Evolutionary conservation across 2,329 filamentous ascomycete genomes (phyloP), one percentile per base, ranked within the genome.

Genomic region (Pseudopyricularia javanii): DNA sequence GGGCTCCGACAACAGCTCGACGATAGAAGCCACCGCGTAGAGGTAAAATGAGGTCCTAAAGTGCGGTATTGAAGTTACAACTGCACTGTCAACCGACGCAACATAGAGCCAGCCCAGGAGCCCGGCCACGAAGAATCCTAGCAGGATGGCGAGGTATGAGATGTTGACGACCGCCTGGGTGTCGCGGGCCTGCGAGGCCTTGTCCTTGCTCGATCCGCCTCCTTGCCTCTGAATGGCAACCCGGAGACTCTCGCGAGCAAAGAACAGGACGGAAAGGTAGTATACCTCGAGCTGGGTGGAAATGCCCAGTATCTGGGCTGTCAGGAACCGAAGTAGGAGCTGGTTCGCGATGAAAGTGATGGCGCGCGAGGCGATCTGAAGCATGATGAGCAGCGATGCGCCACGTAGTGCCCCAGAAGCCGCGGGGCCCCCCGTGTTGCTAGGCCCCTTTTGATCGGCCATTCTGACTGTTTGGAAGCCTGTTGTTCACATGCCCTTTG

Each of bases 341-440:
- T 98, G 91, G 70, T 97, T 98, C 64, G 93, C 86, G 59, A 85
- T 69, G 69, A 98, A 98, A 24, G 91, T 97, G 57, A 95, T 73
- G 53, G 85, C 83, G 55, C 91, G 85, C n/a, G 91, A 96, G 47
- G 77, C 76, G 57, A 98, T 75, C 69, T 97, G 93, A 47, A 96
- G 82, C 51, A 88, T 72, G 64, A 98, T 94, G 59, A 98, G 80
- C 62, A 93, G 83, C 14, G 87, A 86, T 52, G 89, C 89, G 53
- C 88, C 89, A 55, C 82, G 80, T 51, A 88, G 77, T 56, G 66
- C 68, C 7, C 53, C 55, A n/a, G 50, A 52, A 20, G 50, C 50
- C 12, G 50, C 50, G 8, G 50, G 40, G 28, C 7, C 26, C 9
- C 40, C 43, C 28, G 22, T 20, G 40, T 28, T 15, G 35, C 3